These are phyloP conservation scores for Plasmodium falciparum DNA, from an alignment of 169 alveolate species.

Conservation along the genomic window DNA sequence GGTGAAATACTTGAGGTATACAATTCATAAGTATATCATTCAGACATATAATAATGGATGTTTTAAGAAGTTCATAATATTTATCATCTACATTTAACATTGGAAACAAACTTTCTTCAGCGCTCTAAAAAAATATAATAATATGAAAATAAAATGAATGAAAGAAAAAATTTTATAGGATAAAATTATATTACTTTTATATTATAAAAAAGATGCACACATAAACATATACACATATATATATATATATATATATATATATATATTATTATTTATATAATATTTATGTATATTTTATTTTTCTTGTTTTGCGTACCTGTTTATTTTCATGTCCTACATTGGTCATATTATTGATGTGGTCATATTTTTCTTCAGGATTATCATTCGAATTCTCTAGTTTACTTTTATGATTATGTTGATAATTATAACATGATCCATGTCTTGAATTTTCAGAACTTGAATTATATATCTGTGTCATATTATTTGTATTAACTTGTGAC, in stretches of 20 bases:
- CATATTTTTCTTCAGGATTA: slow-evolving; percentile 5
- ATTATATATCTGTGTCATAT: slow-evolving; percentile 47
- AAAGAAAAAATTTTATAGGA: background rate
- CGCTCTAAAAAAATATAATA: slow-evolving; percentile 12
- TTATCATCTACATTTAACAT: slow-evolving; percentile 51
- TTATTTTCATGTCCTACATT: background rate
- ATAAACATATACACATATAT: background rate
- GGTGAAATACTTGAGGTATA: slow-evolving; percentile 57
- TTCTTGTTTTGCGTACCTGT: background rate
- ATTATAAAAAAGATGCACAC: background rate
- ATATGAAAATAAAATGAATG: background rate
- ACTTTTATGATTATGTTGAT: slow-evolving; percentile 40
- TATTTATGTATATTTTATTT: slow-evolving; percentile 14
- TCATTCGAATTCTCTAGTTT: slow-evolving; percentile 31
- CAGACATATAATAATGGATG: slow-evolving; percentile 70
- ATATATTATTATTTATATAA: background rate
- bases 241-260: background rate
- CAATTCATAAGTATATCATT: slow-evolving; percentile 72
- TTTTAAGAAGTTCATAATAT: slow-evolving; percentile 57
- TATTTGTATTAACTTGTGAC: slow-evolving; percentile 50
- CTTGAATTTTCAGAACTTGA: slow-evolving; percentile 59
- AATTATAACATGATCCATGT: slow-evolving; percentile 35
- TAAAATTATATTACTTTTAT: background rate
- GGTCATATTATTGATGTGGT: background rate
- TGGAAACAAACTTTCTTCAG: slow-evolving; percentile 20